phyloP scores from a whole-genome alignment of 345 rosid species.

The Angophora floribunda region DNA sequence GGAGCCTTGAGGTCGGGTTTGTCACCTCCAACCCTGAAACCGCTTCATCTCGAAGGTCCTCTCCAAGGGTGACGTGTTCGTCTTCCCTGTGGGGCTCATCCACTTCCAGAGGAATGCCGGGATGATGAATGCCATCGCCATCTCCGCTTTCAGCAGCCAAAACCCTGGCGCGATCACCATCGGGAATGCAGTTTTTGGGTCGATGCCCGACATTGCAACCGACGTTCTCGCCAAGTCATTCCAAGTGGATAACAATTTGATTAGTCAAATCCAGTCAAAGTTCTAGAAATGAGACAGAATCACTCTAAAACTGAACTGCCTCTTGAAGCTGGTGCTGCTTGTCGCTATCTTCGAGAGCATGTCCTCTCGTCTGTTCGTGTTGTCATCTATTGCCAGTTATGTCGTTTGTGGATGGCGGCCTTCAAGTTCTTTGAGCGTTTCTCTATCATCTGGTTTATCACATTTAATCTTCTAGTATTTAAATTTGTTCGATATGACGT shows the following conservation, averaged over 20 bases:
- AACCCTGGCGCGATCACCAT: constrained; percentile 5
- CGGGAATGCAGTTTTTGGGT: constrained; percentile 8
- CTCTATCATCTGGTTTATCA: background rate
- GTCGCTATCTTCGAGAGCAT: background rate
- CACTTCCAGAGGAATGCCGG: constrained; percentile 13
- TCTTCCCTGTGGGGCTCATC: constrained; percentile 6
- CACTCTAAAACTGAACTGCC: background rate
- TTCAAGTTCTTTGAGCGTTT: background rate
- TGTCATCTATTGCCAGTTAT: background rate
- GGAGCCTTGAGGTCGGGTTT: constrained; percentile 6
- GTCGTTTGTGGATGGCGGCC: background rate
- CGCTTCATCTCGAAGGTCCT: constrained; percentile 5
- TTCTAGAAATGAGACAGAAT: background rate
- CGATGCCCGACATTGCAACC: background rate
- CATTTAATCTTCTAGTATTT: background rate
- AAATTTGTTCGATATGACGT: background rate
- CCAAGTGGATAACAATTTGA: background rate
- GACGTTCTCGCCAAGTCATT: constrained; percentile 14
- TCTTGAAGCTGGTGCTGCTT: background rate
- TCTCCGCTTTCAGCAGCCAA: constrained; percentile 5
- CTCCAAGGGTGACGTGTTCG: constrained; percentile 11
- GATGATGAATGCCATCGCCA: background rate
- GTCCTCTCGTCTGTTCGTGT: background rate
- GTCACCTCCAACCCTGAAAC: constrained; percentile 15
- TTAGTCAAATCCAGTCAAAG: background rate